phyloP scores from a whole-genome alignment of 768 basidiomycete genomes.

The Agaricus subrufescens region DNA sequence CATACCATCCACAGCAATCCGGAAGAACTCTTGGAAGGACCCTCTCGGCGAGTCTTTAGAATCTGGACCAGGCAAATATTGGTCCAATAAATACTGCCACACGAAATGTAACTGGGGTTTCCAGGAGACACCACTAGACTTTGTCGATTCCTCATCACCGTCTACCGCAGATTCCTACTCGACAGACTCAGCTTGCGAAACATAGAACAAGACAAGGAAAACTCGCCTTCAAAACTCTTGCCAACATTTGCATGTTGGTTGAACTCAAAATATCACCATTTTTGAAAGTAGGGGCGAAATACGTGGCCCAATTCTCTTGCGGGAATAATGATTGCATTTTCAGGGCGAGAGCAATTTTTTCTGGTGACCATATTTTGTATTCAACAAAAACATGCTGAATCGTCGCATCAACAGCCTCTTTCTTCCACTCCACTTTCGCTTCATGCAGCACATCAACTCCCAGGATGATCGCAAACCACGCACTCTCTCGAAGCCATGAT shows the following conservation, averaged over 20 bases:
- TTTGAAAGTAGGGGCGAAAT: constrained; percentile 75
- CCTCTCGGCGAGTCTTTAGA: constrained; percentile 38
- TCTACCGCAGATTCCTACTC: constrained; percentile 53
- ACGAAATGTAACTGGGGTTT: constrained; percentile 90
- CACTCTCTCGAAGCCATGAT: constrained; percentile 87
- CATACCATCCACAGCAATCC: constrained; percentile 86
- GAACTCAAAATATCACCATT: constrained; percentile 61
- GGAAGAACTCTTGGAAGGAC: constrained; percentile 88
- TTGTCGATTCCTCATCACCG: constrained; percentile 47
- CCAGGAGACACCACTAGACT: constrained; percentile 60
- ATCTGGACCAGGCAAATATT: constrained; percentile 52
- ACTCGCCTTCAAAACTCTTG: constrained; percentile 76
- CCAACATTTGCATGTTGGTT: constrained; percentile 69
- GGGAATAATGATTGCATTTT: constrained; percentile 61
- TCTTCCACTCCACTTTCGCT: constrained; percentile 68
- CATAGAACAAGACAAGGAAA: not conserved
- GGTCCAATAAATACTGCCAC: constrained; percentile 82
- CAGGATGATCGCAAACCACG: constrained; percentile 76
- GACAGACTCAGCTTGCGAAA: constrained; percentile 8
- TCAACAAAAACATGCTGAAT: constrained; percentile 51
- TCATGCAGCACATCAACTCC: constrained; percentile 56
- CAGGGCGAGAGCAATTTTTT: constrained; percentile 80
- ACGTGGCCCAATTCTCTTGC: constrained; percentile 59
- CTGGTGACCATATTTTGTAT: constrained; percentile 70
- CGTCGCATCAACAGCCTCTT: constrained; percentile 49